Evolutionary conservation across 1,284 basidiomycete species (phyloP).

Genomic region (Athelia psychrophila): DNA sequence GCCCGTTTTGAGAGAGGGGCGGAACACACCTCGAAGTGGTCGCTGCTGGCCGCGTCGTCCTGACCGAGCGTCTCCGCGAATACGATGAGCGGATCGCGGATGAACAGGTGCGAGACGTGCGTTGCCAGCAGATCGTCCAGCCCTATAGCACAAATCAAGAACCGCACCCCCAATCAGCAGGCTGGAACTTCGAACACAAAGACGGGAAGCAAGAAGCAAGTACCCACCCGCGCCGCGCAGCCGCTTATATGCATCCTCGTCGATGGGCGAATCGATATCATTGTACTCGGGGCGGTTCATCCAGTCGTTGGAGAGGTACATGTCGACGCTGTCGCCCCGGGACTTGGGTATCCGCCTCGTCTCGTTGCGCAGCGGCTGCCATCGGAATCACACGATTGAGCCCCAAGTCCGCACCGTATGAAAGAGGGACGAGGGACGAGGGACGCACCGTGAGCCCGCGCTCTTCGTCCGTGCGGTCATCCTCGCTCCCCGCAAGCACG

Average conservation of each 20-base stretch:
- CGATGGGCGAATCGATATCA: slow-evolving; percentile 82
- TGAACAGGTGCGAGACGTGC: slow-evolving; percentile 95
- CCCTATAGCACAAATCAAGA: no score
- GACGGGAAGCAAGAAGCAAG: no score
- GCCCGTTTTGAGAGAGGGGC: not conserved
- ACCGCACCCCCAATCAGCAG: no score
- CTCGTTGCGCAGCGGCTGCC: slow-evolving; percentile 74
- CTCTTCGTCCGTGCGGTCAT: slow-evolving; percentile 95
- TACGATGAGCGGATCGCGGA: slow-evolving; percentile 95
- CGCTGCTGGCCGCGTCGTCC: slow-evolving; percentile 84
- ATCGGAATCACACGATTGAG: slow-evolving; percentile 4
- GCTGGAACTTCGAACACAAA: no score
- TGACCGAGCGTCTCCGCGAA: slow-evolving; percentile 95
- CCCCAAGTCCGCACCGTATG: not conserved
- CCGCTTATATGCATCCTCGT: slow-evolving; percentile 71
- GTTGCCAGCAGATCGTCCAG: slow-evolving; percentile 87
- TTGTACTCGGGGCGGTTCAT: slow-evolving; percentile 92
- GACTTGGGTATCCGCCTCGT: slow-evolving; percentile 90
- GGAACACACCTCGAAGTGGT: slow-evolving; percentile 87
- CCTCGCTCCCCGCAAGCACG: slow-evolving; percentile 95
- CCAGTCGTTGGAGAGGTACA: slow-evolving; percentile 89
- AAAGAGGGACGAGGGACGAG: slow-evolving; percentile 2
- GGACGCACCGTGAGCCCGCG: slow-evolving; percentile 73
- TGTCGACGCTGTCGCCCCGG: slow-evolving; percentile 93
- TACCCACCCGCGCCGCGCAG: slow-evolving; percentile 40